Evolutionary conservation across 2,329 filamentous ascomycete genomes (phyloP).

Genomic region (Lasiodiplodia gonubiensis): DNA sequence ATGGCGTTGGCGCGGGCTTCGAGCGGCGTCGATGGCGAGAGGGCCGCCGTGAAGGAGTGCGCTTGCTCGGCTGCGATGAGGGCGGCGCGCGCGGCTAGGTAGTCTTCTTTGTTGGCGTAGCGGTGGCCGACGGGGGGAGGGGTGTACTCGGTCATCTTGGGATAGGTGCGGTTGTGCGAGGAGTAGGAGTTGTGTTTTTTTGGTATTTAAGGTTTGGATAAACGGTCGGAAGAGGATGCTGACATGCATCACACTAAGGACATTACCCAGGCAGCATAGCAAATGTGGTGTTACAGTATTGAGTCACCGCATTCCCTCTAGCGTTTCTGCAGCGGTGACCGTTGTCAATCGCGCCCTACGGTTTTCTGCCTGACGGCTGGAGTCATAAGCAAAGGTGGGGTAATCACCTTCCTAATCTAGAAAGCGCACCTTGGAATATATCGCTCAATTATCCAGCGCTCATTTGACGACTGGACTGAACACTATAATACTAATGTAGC

Average conservation of each 20-base stretch:
- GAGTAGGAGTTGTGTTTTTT: too few relatives aligned
- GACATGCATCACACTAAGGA: not conserved
- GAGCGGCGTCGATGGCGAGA: not conserved
- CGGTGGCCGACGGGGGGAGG: slow-evolving; percentile 2
- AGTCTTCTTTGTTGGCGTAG: not conserved
- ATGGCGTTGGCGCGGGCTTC: slow-evolving; percentile 4
- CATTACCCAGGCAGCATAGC: not conserved
- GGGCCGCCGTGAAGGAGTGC: not conserved
- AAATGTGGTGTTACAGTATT: not conserved
- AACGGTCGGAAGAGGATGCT: not conserved
- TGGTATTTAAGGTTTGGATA: not conserved
- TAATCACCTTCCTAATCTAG: not conserved
- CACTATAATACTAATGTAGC: not conserved
- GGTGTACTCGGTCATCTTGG: not conserved
- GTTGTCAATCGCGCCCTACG: not conserved
- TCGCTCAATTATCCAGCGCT: not conserved
- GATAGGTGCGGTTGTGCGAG: not conserved
- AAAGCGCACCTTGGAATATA: not conserved
- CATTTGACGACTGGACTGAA: not conserved
- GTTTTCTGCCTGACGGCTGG: too few relatives aligned
- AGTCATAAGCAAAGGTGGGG: not conserved
- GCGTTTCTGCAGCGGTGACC: not conserved
- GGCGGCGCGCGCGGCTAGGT: slow-evolving; percentile 6
- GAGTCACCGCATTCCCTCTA: not conserved
- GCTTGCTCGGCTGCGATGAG: slow-evolving; percentile 17